Conservation (phyloP, 2,329 filamentous ascomycete species). For the Aspergillus spinulosporus region DNA sequence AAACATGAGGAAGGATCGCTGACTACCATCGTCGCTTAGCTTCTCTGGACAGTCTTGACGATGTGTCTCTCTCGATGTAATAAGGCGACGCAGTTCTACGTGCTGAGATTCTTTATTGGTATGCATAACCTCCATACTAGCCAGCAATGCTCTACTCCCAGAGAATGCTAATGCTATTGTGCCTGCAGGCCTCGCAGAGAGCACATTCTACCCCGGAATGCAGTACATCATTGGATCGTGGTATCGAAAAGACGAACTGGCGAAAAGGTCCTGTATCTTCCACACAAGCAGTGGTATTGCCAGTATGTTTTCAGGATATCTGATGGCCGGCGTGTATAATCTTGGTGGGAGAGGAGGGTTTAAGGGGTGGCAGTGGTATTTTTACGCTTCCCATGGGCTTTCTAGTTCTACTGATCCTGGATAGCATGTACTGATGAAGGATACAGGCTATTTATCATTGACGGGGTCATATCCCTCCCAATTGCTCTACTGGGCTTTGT, state of each 20-base stretch:
- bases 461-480: constrained; percentile 56
- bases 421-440: not conserved
- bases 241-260: constrained; percentile 54
- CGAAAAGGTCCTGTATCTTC: constrained; percentile 56
- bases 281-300: constrained; percentile 50
- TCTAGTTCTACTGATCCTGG: not conserved
- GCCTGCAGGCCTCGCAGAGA: constrained; percentile 46
- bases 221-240: constrained; percentile 55
- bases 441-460: constrained; percentile 52
- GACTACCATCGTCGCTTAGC: constrained; percentile 21
- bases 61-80: constrained; percentile 46
- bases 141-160: too few species aligned
- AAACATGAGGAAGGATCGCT: too few species aligned
- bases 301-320: constrained; percentile 51
- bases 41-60: constrained; percentile 54
- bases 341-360: constrained; percentile 51
- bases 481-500: constrained; percentile 54
- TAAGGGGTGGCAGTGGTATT: constrained; percentile 55
- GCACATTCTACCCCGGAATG: constrained; percentile 55
- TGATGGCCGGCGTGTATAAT: constrained; percentile 56
- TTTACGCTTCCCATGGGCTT: not conserved
- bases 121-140: constrained; percentile 6
- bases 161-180: not conserved
- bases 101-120: constrained; percentile 53
- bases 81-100: constrained; percentile 47